A percentile compares a stretch with the other conserved stretches of the same genome.
These are phyloP conservation scores for Dryas alaskensis DNA, from an alignment of 306 rosid species.

Conservation along the genomic window DNA sequence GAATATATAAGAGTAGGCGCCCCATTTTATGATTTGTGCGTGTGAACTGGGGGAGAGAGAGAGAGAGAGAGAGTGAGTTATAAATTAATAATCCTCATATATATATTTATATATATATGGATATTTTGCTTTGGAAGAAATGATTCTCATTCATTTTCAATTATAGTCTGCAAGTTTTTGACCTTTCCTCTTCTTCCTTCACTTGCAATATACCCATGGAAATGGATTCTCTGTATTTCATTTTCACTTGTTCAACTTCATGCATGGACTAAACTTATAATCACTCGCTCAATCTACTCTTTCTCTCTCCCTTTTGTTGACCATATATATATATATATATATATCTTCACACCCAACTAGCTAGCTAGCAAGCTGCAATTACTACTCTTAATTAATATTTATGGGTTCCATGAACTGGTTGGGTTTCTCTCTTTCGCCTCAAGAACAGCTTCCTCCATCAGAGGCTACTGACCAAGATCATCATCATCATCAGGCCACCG, in stretches of 20 bases:
- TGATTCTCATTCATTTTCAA: slow-evolving; percentile 26
- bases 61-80: background rate
- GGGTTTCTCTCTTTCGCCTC: slow-evolving; percentile 87
- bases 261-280: slow-evolving; percentile 28
- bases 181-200: slow-evolving; percentile 48
- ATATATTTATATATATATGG: slow-evolving; percentile 5
- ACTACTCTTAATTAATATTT: background rate
- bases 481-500: slow-evolving; percentile 21
- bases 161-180: slow-evolving; percentile 26
- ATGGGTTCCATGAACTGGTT: slow-evolving; percentile 63
- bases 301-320: background rate
- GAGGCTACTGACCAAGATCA: slow-evolving; percentile 20
- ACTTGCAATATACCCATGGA: slow-evolving; percentile 9
- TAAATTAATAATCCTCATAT: background rate
- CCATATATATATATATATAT: no score
- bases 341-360: no score
- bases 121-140: slow-evolving; percentile 19
- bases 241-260: slow-evolving; percentile 28
- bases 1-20: slow-evolving; percentile 24
- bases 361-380: no score
- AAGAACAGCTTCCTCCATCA: slow-evolving; percentile 42
- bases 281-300: background rate
- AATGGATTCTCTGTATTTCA: slow-evolving; percentile 23
- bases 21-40: slow-evolving; percentile 1
- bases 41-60: background rate